Base-by-base conservation (phyloP, 73 alveolate genomes). In the Tetrahymena thermophila region DNA sequence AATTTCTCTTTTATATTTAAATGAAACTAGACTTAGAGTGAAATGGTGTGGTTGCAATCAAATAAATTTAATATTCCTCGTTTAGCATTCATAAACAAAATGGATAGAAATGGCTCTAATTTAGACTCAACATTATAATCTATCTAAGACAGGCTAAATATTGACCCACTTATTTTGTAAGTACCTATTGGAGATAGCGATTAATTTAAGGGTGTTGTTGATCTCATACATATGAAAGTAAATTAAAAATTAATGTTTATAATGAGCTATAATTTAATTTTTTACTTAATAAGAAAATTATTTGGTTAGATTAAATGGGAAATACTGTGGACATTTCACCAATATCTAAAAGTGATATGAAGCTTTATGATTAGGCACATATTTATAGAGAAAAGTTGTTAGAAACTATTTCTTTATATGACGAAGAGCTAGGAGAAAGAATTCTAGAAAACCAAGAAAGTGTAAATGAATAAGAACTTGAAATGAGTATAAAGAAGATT, bases 11-110 rank as follows among this genome's bases (percentile, higher is more conserved):
- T 71, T 71, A 71, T 71, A 71, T 23, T 0, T 19, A 10, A 6
- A 71, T 13, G n/a, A 71, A 71, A 40, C 3, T 31, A 96, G 97
- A 96, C 99, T 23, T 94, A 97, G 94, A 94, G 98, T 37, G 97
- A 97, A 94, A 96, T 98, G 31, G 99, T 97, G 35, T 98, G 99
- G 99, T 94, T 97, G 94, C 98, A 98, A 94, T 99, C 99, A n/a
- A 98, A 97, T 93, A 97, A 96, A 97, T 97, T 95, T 93, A 95
- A 95, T n/a, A 96, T 98, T 50, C 99, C 99, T 19, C 96, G 99
- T 83, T 94, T 98, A 42, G 99, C 98, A 58, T 98, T 98, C 85
- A 96, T 98, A 31, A 98, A 98, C 89, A 98, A 98, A 95, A 96
- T 98, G 96, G 99, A 98, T 94, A 94, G 98, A 93, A 94, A 93